Evolutionary conservation across 495 filamentous ascomycete genomes (phyloP).

Genomic region (Aspergillus bertholletiae): DNA sequence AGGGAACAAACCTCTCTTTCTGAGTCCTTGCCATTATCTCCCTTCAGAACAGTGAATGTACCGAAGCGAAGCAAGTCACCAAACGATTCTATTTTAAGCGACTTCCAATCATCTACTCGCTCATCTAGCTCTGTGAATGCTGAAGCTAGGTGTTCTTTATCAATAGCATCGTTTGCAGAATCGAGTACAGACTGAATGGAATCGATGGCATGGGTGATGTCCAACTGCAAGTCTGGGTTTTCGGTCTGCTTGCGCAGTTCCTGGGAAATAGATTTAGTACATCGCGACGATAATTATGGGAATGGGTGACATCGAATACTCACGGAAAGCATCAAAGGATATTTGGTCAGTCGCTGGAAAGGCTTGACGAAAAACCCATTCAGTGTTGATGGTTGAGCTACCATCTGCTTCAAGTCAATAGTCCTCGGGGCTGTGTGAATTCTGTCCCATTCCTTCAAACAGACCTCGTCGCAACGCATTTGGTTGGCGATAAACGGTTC

Average conservation of each 20-base stretch:
- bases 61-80: conserved; percentile 85
- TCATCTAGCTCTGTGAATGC: conserved; percentile 75
- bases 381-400: conserved; percentile 56
- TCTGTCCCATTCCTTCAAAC: conserved; percentile 51
- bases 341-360: conserved; percentile 92
- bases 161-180: conserved; percentile 84
- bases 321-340: conserved; percentile 86
- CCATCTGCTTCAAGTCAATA: conserved; percentile 57
- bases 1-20: conserved; percentile 73
- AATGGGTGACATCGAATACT: conserved; percentile 18
- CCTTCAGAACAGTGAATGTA: conserved; percentile 91
- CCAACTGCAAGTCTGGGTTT: conserved; percentile 61
- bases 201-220: conserved; percentile 68
- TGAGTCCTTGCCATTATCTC: conserved; percentile 68
- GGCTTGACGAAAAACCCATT: conserved; percentile 93
- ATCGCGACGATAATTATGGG: background rate
- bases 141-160: conserved; percentile 74
- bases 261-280: conserved; percentile 38
- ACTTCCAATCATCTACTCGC: conserved; percentile 98
- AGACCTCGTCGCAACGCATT: conserved; percentile 48
- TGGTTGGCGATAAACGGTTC: conserved; percentile 97
- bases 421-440: conserved; percentile 52
- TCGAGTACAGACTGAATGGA: conserved; percentile 73
- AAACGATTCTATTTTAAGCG: conserved; percentile 83
- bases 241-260: conserved; percentile 81